phyloP scores from a whole-genome alignment of 2,329 filamentous ascomycete species.

The Biscogniauxia mediterranea region DNA sequence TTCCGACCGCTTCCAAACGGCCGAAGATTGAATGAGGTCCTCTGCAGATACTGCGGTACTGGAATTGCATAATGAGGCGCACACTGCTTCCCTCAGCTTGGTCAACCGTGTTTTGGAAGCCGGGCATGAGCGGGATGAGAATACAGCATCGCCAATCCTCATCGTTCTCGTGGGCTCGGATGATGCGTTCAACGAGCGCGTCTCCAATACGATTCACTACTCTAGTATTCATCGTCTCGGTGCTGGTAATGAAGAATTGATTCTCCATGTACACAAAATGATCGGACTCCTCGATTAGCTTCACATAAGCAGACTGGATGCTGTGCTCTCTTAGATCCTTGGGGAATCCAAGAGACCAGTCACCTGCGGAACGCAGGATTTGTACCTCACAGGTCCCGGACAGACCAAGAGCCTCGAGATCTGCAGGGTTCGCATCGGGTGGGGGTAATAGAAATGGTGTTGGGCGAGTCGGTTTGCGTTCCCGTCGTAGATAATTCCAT shows the following conservation, averaged over 20 bases:
- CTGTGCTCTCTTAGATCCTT: constrained; percentile 80
- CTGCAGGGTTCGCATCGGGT: constrained; percentile 82
- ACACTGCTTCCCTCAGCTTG: constrained; percentile 93
- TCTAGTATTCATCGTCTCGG: constrained; percentile 79
- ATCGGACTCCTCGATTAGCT: constrained; percentile 91
- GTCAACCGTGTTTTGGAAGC: constrained; percentile 95
- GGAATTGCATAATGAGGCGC: constrained; percentile 92
- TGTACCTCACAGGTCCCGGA: constrained; percentile 96
- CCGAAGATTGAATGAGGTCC: constrained; percentile 92
- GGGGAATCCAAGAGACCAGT: constrained; percentile 84
- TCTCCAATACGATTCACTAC: constrained; percentile 94
- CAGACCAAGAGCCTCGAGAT: constrained; percentile 83
- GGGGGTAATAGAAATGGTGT: constrained; percentile 92
- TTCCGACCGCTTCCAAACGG: constrained; percentile 71
- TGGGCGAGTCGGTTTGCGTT: constrained; percentile 87
- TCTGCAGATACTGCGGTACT: constrained; percentile 93
- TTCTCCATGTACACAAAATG: constrained; percentile 99
- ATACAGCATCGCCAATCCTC: constrained; percentile 91
- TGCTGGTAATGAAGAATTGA: constrained; percentile 96
- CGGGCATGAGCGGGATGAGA: constrained; percentile 93
- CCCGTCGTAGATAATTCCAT: constrained; percentile 95
- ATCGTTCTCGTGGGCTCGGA: constrained; percentile 76
- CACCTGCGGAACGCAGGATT: constrained; percentile 83
- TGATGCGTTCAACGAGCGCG: constrained; percentile 87
- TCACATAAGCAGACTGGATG: constrained; percentile 93